Conservation (phyloP, 1,284 basidiomycete species). For the Hemileia vastatrix region DNA sequence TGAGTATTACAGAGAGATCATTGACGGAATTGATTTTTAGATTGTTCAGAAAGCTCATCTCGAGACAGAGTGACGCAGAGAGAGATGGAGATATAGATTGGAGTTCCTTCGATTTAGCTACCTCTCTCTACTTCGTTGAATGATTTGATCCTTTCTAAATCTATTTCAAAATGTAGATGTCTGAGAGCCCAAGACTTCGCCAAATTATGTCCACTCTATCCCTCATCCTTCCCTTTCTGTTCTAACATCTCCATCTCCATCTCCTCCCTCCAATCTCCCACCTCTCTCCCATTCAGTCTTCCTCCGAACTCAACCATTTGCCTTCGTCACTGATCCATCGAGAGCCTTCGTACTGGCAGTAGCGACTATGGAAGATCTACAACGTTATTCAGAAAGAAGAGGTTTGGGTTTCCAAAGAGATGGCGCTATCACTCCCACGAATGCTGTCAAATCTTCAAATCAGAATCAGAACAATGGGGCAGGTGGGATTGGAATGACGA, state of each 20-base stretch:
- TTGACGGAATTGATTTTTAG: neutral
- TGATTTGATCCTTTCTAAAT: too few relatives aligned
- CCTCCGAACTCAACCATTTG: slow-evolving; percentile 35
- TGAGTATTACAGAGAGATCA: neutral
- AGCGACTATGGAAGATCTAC: slow-evolving; percentile 35
- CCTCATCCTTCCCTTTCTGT: too few relatives aligned
- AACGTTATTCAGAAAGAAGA: slow-evolving; percentile 34
- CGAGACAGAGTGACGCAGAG: neutral
- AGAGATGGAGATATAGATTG: neutral
- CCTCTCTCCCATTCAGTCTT: slow-evolving; percentile 27
- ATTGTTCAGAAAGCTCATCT: neutral
- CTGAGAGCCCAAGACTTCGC: too few relatives aligned
- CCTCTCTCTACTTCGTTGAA: too few relatives aligned
- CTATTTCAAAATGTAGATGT: too few relatives aligned
- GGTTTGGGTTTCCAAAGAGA: slow-evolving; percentile 27
- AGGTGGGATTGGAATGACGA: slow-evolving; percentile 22
- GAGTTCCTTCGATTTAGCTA: neutral
- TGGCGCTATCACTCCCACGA: slow-evolving; percentile 27
- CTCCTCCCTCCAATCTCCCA: neutral
- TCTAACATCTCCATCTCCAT: neutral
- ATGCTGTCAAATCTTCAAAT: slow-evolving; percentile 11
- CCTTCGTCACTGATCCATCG: slow-evolving; percentile 38
- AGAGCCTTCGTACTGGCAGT: slow-evolving; percentile 36
- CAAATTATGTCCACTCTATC: too few relatives aligned
- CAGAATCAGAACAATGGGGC: neutral